Evolutionary conservation across 2,329 filamentous ascomycete species (phyloP), one percentile per base, ranked within the genome.

Genomic region (Colletotrichum lini): DNA sequence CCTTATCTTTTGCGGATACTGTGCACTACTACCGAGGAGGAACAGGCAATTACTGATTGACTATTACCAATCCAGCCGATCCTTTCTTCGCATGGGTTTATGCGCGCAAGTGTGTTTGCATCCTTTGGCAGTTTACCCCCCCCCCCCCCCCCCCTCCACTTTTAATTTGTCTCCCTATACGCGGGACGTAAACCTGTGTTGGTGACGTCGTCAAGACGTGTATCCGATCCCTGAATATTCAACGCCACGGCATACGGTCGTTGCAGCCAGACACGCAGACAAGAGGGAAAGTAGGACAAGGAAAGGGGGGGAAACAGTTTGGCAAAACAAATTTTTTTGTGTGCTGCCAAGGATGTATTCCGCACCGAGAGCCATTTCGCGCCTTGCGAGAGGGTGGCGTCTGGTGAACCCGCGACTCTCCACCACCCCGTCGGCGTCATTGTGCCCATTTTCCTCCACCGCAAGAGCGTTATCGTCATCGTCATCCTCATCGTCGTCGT

Each of bases 351-450:
- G 40, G 49, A 67, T 67, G 56, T 44, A 53, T 40, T 54, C 65
- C 18, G 40, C 40, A 18, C 26, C 67, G 40, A 66, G 65, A 40
- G 12, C 35, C 53, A 40, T 63, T 12, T 42, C 52, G 47, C 69
- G 69, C 23, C 45, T 64, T 4, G 65, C 47, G 45, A 65, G 52
- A 44, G 58, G 40, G 5, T 18, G 21, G 23, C 38, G 54, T 15
- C 4, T 30, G 44, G 21, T 10, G 35, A 40, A n/a, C 21, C 12
- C 54, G 23, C 10, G 6, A 38, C 35, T 38, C 10, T 54, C 35
- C 6, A 21, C 38, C 12, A 44, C 49, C n/a, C 21, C 38, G 8
- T 35, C 12, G 40, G 23, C 16, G 15, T 15, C 59, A 15, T 58
- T 45, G 42, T 38, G 60, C 42, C 8, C 38, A 9, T 45, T 18